Conservation (phyloP, 495 filamentous ascomycete genomes). For the Neurospora pannonica region DNA sequence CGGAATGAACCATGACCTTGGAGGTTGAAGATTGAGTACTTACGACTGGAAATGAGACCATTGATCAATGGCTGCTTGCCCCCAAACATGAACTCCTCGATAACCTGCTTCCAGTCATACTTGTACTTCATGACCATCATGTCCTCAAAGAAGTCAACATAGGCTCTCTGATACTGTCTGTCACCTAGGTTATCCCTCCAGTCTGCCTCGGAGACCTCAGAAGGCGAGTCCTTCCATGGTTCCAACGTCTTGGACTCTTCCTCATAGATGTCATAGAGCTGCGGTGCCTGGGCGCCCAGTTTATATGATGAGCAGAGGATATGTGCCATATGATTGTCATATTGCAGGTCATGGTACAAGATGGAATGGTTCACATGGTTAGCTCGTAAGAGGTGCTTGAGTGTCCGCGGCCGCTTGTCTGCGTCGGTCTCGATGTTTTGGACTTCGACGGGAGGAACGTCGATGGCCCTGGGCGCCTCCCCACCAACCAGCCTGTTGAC, state of each 20-base stretch:
- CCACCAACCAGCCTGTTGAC: constrained; percentile 33
- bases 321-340: constrained; percentile 84
- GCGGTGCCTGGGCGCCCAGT: constrained; percentile 60
- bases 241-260: constrained; percentile 59
- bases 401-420: constrained; percentile 68
- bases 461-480: constrained; percentile 34
- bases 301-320: constrained; percentile 78
- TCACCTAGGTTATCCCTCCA: constrained; percentile 80
- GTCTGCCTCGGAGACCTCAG: constrained; percentile 70
- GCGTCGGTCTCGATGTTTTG: constrained; percentile 69
- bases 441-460: constrained; percentile 59
- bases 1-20: not conserved
- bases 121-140: constrained; percentile 57
- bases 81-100: constrained; percentile 64
- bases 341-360: constrained; percentile 64
- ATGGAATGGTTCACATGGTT: constrained; percentile 89
- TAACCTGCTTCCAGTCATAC: constrained; percentile 77
- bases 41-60: constrained; percentile 67
- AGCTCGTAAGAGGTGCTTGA: constrained; percentile 81
- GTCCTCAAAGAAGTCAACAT: constrained; percentile 88
- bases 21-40: constrained; percentile 22
- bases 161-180: constrained; percentile 75
- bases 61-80: constrained; percentile 73
- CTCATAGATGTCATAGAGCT: constrained; percentile 74
- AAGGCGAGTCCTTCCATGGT: constrained; percentile 76